Evolutionary conservation across 1,284 basidiomycete species (phyloP), one percentile per base, ranked within the genome.

Genomic region (Sanghuangporus baumii): DNA sequence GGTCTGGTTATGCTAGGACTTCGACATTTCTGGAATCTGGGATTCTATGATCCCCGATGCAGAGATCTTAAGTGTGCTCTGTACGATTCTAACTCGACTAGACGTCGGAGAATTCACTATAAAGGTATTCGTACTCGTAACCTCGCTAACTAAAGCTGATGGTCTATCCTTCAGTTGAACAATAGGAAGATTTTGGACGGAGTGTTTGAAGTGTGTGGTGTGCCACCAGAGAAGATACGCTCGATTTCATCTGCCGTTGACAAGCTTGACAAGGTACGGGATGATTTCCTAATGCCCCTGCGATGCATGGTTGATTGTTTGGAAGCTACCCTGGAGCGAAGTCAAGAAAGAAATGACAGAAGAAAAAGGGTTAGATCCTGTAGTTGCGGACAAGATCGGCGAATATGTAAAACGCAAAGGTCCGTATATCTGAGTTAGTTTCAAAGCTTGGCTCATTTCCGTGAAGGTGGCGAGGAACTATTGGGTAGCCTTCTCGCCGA

Each of bases 41-140:
- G 96, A 99, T 75, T 78, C 93, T 3, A 99, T 99, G 96, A 91
- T 99, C 60, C 94, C 96, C 14, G 97, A 99, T 72, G 91, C 94
- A 1, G 97, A 99, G 74, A 78, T 97, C 40, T 82, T 99, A 62
- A 89, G 88, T 68, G 78, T 98, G 66, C 71, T 95, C 0, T 91
- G 89, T 70, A 93, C 94, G 38, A 85, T 96, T 23, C 79, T 98
- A 57, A 83, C 87, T 0, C 86, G 84, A 46, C 81, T 99, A 18
- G 91, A 96, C 62, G 89, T 99, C 43, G 94, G 93, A 54, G 93
- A 94, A 47, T 99, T 94, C 74, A 96, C 91, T 2, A 79, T 99
- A 81, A 99, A 99, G 83, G 90, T 91, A 62, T 66, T 75, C 66
- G 34, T 26, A 11, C 2, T 51, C 23, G 8, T 26, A 9, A n/a